phyloP scores from a whole-genome alignment of 306 rosid genomes.

The Sphenostylis stenocarpa region DNA sequence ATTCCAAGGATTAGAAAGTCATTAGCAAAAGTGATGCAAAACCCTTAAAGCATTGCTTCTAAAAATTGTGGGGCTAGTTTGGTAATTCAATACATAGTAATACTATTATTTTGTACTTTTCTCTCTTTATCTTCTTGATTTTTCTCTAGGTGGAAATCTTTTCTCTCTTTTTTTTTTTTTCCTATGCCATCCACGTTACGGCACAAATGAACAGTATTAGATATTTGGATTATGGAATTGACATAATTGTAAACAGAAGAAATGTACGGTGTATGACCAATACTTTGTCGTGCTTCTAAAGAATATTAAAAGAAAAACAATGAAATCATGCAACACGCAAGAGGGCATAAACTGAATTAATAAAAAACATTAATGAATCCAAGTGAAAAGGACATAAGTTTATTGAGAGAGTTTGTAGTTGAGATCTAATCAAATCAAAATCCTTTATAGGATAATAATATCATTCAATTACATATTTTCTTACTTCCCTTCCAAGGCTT shows the following conservation, averaged over 20 bases:
- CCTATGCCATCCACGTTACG: conserved; percentile 24
- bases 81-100: conserved; percentile 1
- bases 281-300: not conserved
- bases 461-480: not conserved
- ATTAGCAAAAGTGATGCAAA: not conserved
- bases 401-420: conserved; percentile 36
- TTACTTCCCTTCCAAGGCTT: conserved; percentile 57
- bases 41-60: not conserved
- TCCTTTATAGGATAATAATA: not conserved
- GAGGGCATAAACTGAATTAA: not conserved
- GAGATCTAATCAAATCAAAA: conserved; percentile 27
- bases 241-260: not conserved
- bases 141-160: not conserved
- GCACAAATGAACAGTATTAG: conserved; percentile 1
- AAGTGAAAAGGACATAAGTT: conserved; percentile 7
- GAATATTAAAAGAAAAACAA: conserved; percentile 5
- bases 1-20: conserved; percentile 16
- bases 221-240: not conserved
- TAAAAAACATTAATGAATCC: not conserved
- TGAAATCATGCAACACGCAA: conserved; percentile 4
- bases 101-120: conserved; percentile 16
- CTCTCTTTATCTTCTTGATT: not conserved
- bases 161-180: not conserved
- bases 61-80: not conserved
- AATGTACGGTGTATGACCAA: not conserved